Percentiles rank a stretch among this genome's conserved stretches.
These are phyloP conservation scores for Dictyophora rubrovolvata DNA, from an alignment of 768 basidiomycete genomes.

Conservation along the genomic window DNA sequence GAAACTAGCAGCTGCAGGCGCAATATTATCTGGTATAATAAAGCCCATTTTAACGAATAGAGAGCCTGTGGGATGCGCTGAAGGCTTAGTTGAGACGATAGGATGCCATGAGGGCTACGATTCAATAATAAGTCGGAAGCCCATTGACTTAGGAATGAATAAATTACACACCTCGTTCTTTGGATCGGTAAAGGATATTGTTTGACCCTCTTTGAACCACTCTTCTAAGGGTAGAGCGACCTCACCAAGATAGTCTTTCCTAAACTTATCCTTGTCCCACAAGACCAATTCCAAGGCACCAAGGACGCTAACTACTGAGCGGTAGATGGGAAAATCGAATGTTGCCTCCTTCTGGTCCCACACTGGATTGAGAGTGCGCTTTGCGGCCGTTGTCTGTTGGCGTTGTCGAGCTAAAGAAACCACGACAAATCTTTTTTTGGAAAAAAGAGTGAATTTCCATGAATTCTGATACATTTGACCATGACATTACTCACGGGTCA, in stretches of 20 bases:
- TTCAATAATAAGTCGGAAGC: neutral
- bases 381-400: constrained; percentile 66
- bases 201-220: constrained; percentile 54
- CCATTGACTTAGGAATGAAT: neutral
- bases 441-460: neutral
- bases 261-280: constrained; percentile 88
- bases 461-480: neutral
- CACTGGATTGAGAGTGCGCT: constrained; percentile 58
- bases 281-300: constrained; percentile 76
- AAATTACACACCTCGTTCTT: constrained; percentile 52
- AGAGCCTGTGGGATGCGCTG: constrained; percentile 38
- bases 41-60: constrained; percentile 57
- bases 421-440: constrained; percentile 49
- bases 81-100: constrained; percentile 39
- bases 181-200: constrained; percentile 47
- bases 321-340: constrained; percentile 81
- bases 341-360: constrained; percentile 65
- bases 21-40: constrained; percentile 32
- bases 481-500: constrained; percentile 52
- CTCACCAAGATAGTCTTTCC: constrained; percentile 93
- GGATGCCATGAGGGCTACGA: constrained; percentile 36
- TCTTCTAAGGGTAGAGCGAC: constrained; percentile 65
- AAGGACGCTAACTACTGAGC: constrained; percentile 60
- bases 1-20: constrained; percentile 36
- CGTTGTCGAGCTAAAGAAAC: constrained; percentile 49